Conservation (phyloP, 2,329 filamentous ascomycete species). For the Diaporthe ilicicola region DNA sequence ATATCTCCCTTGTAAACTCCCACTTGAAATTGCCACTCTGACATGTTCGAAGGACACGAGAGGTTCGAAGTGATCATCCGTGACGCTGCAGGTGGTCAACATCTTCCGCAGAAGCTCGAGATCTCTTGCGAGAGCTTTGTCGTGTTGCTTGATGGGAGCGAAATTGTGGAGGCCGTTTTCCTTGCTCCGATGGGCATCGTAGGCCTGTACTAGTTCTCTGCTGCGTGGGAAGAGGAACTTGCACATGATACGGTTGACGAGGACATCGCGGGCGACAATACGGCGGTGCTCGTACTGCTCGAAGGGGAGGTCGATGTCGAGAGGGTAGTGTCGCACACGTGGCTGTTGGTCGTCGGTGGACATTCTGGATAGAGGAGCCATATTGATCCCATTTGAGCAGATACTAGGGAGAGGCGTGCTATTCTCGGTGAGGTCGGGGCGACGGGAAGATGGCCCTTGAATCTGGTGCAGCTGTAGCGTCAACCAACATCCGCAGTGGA, state of each 20-base stretch:
- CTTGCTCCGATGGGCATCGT: constrained; percentile 20
- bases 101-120: constrained; percentile 40
- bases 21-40: not conserved
- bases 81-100: constrained; percentile 36
- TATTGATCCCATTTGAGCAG: not conserved
- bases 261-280: constrained; percentile 42
- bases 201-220: constrained; percentile 29
- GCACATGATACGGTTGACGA: constrained; percentile 44
- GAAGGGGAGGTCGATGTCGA: constrained; percentile 45
- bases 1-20: not conserved
- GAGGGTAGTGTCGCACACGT: constrained; percentile 42
- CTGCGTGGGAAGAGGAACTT: constrained; percentile 40
- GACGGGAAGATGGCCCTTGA: not conserved
- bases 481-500: not conserved
- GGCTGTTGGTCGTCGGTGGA: not conserved
- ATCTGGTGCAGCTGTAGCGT: not conserved
- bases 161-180: constrained; percentile 30
- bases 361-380: not conserved
- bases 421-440: not conserved
- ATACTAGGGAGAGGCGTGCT: not conserved
- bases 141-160: constrained; percentile 34
- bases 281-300: constrained; percentile 44
- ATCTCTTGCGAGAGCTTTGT: constrained; percentile 40
- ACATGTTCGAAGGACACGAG: not conserved
- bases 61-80: not conserved